Conservation (phyloP, 768 basidiomycete genomes). For the Russula virescens region DNA sequence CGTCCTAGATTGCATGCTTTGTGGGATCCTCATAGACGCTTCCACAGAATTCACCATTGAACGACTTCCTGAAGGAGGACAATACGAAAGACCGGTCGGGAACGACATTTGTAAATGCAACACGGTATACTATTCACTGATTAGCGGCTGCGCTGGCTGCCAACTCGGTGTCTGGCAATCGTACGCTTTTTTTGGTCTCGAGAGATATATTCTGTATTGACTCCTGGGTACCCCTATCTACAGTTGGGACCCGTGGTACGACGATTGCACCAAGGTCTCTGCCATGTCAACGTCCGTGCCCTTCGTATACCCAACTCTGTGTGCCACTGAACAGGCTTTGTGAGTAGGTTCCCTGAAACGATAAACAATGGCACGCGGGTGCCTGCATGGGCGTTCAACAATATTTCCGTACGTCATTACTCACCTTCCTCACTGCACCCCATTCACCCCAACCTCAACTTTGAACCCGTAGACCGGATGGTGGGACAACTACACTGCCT, state of each 20-base stretch:
- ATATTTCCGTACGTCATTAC: neutral
- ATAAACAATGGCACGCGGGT: conserved; percentile 1
- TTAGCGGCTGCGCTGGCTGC: conserved; percentile 13
- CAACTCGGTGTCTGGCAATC: conserved; percentile 7
- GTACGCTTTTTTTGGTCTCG: neutral
- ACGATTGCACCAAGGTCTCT: neutral
- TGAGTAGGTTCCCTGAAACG: neutral
- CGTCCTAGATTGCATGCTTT: neutral
- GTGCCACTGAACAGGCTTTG: neutral
- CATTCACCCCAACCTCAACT: neutral
- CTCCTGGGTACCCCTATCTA: neutral
- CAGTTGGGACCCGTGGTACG: conserved; percentile 7
- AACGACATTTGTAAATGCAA: conserved; percentile 5
- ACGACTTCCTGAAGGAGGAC: neutral
- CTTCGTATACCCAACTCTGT: neutral
- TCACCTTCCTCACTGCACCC: neutral
- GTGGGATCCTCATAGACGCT: neutral
- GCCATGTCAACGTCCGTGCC: conserved; percentile 1
- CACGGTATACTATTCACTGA: conserved; percentile 6
- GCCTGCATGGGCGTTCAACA: conserved; percentile 14
- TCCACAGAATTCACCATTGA: conserved; percentile 9
- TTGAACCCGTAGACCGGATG: neutral
- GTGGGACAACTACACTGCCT: conserved; percentile 13
- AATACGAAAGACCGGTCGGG: conserved; percentile 6
- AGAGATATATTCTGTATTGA: neutral